These are phyloP conservation scores for Ophiocordyceps unilateralis DNA, from an alignment of 2,329 filamentous ascomycete species.

Conservation along the genomic window DNA sequence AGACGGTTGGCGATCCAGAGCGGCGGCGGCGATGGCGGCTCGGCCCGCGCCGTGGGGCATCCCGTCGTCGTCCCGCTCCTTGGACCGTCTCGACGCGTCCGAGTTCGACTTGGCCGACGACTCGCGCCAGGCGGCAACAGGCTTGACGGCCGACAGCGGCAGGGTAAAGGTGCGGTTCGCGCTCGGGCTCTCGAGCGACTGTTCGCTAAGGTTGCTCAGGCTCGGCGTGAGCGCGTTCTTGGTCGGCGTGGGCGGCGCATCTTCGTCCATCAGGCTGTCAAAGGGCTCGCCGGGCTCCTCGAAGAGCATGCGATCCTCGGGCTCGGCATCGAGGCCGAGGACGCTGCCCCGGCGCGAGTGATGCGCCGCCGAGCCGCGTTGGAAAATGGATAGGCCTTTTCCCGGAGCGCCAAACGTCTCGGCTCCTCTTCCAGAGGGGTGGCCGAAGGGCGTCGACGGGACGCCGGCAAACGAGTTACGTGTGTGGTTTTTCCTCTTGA, in stretches of 20 bases:
- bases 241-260: slow-evolving; percentile 86
- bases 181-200: slow-evolving; percentile 28
- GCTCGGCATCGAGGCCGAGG: slow-evolving; percentile 49
- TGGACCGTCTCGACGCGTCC: slow-evolving; percentile 3
- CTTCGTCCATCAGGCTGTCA: slow-evolving; percentile 21
- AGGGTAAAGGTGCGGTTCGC: slow-evolving; percentile 24
- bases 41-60: slow-evolving; percentile 3
- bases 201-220: slow-evolving; percentile 19
- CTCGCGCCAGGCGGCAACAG: slow-evolving; percentile 16
- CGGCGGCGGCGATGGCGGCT: slow-evolving; percentile 6
- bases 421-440: slow-evolving; percentile 29
- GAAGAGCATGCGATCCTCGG: slow-evolving; percentile 46
- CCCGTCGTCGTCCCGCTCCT: slow-evolving; percentile 5
- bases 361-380: slow-evolving; percentile 29
- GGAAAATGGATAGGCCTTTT: slow-evolving; percentile 49
- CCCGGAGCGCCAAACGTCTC: slow-evolving; percentile 36
- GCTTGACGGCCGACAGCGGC: slow-evolving; percentile 23
- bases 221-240: slow-evolving; percentile 42
- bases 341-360: slow-evolving; percentile 48
- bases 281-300: slow-evolving; percentile 12
- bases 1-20: slow-evolving; percentile 15
- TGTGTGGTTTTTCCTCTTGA: slow-evolving; percentile 43
- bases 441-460: slow-evolving; percentile 68
- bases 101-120: slow-evolving; percentile 25
- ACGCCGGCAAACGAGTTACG: slow-evolving; percentile 55